These are phyloP conservation scores for Boletus vinaceobasis DNA, from an alignment of 768 basidiomycete species.

Conservation along the genomic window DNA sequence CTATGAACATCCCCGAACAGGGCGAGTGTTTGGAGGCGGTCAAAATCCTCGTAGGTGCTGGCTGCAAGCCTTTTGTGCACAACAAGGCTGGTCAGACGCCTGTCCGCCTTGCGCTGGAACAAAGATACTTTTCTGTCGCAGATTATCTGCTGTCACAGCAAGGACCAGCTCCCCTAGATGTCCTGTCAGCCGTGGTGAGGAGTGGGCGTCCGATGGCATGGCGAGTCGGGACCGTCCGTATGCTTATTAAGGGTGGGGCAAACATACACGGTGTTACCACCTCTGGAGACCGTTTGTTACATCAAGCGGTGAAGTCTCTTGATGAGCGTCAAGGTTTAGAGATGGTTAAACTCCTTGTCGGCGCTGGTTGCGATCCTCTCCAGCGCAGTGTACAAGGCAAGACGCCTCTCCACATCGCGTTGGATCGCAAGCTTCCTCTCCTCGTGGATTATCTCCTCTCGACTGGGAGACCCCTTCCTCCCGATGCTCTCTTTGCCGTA, in stretches of 20 bases:
- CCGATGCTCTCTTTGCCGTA: no score
- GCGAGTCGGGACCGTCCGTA: background rate
- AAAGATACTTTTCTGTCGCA: background rate
- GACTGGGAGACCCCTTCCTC: no score
- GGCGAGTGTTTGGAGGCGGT: background rate
- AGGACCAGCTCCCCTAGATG: background rate
- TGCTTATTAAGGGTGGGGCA: background rate
- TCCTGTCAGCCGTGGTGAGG: background rate
- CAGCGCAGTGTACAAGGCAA: no score
- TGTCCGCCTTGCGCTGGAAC: background rate
- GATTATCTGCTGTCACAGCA: background rate
- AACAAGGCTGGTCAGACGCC: background rate
- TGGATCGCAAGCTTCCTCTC: no score
- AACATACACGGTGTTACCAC: background rate
- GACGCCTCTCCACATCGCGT: no score
- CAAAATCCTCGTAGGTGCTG: background rate
- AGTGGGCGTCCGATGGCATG: background rate
- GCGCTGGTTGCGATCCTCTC: constrained; percentile 6
- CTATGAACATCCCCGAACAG: background rate
- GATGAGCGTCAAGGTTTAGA: background rate
- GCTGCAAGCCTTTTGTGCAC: background rate
- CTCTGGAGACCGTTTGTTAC: background rate
- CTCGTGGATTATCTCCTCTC: no score
- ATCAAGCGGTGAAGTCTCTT: background rate
- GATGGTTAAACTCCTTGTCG: background rate